phyloP scores from a whole-genome alignment of 2,329 filamentous ascomycete genomes.

The Curvularia lunata region DNA sequence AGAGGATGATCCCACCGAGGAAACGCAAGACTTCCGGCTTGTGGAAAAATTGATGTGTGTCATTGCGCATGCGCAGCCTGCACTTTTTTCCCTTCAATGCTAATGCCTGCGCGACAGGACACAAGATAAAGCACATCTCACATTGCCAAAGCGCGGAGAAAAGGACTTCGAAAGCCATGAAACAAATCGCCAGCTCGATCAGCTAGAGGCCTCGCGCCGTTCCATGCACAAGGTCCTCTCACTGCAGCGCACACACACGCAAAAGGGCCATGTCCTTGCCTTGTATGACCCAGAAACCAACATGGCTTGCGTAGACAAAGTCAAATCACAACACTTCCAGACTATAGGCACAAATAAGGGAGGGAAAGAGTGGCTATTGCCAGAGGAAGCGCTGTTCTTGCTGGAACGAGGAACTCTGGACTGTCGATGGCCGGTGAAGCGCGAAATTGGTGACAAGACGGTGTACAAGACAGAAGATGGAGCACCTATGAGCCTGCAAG shows the following conservation, averaged over 20 bases:
- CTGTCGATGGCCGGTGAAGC: conserved; percentile 74
- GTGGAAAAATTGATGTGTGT: conserved; percentile 64
- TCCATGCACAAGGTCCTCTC: conserved; percentile 90
- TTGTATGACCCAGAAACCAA: conserved; percentile 73
- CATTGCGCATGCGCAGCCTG: conserved; percentile 5
- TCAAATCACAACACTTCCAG: conserved; percentile 74
- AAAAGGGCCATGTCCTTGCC: conserved; percentile 69
- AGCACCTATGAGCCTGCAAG: conserved; percentile 88
- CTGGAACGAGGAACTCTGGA: conserved; percentile 88
- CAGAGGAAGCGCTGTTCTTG: conserved; percentile 89
- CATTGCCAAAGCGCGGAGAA: conserved; percentile 86
- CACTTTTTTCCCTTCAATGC: conserved; percentile 1
- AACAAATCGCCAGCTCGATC: conserved; percentile 77
- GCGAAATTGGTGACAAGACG: conserved; percentile 38
- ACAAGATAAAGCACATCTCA: conserved; percentile 48
- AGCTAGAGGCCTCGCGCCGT: conserved; percentile 78
- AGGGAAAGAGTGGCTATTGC: conserved; percentile 76
- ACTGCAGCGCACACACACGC: conserved; percentile 75
- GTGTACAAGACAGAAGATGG: conserved; percentile 58
- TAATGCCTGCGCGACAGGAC: conserved; percentile 23
- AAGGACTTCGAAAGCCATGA: conserved; percentile 97
- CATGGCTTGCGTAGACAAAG: conserved; percentile 69
- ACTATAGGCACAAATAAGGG: conserved; percentile 69
- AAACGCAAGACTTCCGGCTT: conserved; percentile 85
- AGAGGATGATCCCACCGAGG: conserved; percentile 69